Base-by-base conservation (phyloP, 2,329 filamentous ascomycete species). In the Fusarium chlamydosporum region DNA sequence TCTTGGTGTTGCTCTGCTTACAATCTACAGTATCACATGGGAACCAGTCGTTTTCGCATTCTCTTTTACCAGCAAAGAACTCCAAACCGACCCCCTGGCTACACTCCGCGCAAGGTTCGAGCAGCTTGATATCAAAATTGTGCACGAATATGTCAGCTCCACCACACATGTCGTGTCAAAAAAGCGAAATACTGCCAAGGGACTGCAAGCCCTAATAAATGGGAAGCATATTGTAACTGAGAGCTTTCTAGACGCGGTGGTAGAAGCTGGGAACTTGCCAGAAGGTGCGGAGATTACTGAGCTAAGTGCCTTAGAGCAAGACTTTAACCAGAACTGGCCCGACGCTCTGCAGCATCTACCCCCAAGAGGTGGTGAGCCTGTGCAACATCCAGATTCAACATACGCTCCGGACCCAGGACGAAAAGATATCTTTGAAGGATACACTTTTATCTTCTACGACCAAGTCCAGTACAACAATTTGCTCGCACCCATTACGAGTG, bases 161-260 rank as follows among this genome's bases (percentile, higher is more conserved):
- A 97, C 95, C 0, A 97, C 95, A 0, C 94, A 98, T 78, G 91
- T 97, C 12, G 89, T 98, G 34, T 90, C 93, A 9, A 92, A 89
- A 77, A 97, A 97, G 79, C 87, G 96, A 47, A 99, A 98, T 77
- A 95, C 93, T 0, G 87, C 94, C 0, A 94, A 93, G 70, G 93
- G 92, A 0, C 83, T 99, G 4, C 93, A 96, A 75, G 95, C 93
- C 3, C 83, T 99, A 11, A 90, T 97, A 37, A 92, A 94, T 73
- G 93, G 88, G 15, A 91, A 87, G 77, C 88, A 89, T 71, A 90
- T 98, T 41, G 93, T 98, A 12, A 88, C 88, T 5, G 84, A 87
- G 56, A 84, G 86, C 0, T 98, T 92, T 71, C 83, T 97, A 15
- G 88, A 94, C 66, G 91, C 91, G 1, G 80, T 98, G 1, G 83